Conservation (phyloP, 2,329 filamentous ascomycete species). For the Aspergillus novofumigatus region DNA sequence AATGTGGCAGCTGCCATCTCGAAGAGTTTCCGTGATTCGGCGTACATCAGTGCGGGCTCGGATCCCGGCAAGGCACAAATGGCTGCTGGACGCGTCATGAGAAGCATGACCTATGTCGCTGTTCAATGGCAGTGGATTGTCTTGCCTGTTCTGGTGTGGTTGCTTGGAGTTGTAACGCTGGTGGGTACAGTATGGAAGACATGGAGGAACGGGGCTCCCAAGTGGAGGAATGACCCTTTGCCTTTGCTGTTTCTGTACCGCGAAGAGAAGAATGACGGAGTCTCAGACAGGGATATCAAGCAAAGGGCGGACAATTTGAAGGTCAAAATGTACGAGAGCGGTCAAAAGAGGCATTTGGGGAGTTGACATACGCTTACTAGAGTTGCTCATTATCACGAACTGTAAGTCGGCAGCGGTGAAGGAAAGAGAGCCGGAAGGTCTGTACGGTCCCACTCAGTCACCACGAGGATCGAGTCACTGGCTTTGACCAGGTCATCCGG, state of each 20-base stretch:
- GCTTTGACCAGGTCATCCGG: too few relatives aligned
- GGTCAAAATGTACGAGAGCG: too few relatives aligned
- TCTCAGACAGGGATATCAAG: too few relatives aligned
- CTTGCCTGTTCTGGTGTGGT: conserved; percentile 11
- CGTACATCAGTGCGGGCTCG: neutral
- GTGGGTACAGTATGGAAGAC: conserved; percentile 9
- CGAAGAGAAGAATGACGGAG: neutral
- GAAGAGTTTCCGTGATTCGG: conserved; percentile 6
- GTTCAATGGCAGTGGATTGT: conserved; percentile 14
- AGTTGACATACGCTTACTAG: too few relatives aligned
- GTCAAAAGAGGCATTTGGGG: too few relatives aligned
- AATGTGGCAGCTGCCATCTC: conserved; percentile 10
- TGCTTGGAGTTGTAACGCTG: conserved; percentile 4
- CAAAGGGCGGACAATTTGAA: too few relatives aligned
- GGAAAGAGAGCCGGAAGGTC: too few relatives aligned
- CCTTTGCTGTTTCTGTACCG: neutral
- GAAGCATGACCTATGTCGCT: neutral
- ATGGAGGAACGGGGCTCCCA: neutral
- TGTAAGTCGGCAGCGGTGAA: too few relatives aligned
- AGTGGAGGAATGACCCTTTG: neutral
- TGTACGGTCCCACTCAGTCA: too few relatives aligned
- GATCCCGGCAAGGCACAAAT: neutral
- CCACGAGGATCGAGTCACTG: too few relatives aligned
- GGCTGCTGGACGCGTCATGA: neutral
- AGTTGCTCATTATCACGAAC: too few relatives aligned